Conservation (phyloP, 345 rosid species). For the Populus davidiana region DNA sequence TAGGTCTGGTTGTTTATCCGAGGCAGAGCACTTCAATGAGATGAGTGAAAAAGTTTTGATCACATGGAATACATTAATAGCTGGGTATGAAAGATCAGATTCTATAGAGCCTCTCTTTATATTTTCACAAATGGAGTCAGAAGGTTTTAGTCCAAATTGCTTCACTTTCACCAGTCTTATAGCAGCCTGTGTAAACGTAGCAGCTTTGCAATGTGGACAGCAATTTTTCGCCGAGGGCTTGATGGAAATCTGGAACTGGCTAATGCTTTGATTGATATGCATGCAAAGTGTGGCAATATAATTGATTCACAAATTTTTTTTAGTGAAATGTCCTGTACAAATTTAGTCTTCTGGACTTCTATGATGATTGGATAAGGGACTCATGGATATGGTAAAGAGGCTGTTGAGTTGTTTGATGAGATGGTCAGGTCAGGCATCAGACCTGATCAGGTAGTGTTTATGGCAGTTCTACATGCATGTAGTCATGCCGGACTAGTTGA, state of each 20-base stretch:
- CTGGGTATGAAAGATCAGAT: slow-evolving; percentile 63
- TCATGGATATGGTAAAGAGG: slow-evolving; percentile 69
- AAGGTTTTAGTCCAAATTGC: slow-evolving; percentile 67
- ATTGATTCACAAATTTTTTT: slow-evolving; percentile 54
- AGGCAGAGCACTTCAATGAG: slow-evolving; percentile 60
- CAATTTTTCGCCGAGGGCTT: slow-evolving; percentile 64
- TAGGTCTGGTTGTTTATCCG: slow-evolving; percentile 59
- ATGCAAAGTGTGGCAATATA: slow-evolving; percentile 84
- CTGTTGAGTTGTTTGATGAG: slow-evolving; percentile 67
- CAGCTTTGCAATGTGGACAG: slow-evolving; percentile 62
- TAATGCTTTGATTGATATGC: slow-evolving; percentile 81
- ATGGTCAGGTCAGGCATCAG: slow-evolving; percentile 65
- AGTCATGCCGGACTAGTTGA: slow-evolving; percentile 84
- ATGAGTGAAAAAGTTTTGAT: slow-evolving; percentile 69
- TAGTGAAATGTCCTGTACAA: slow-evolving; percentile 38
- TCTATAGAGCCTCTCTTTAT: slow-evolving; percentile 51
- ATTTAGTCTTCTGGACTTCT: slow-evolving; percentile 88
- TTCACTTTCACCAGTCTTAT: slow-evolving; percentile 69
- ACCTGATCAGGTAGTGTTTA: slow-evolving; percentile 76
- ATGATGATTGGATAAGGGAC: slow-evolving; percentile 94
- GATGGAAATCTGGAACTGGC: slow-evolving; percentile 49
- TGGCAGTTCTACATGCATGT: slow-evolving; percentile 87
- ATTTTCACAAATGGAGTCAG: slow-evolving; percentile 58
- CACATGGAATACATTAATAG: slow-evolving; percentile 80
- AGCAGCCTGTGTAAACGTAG: slow-evolving; percentile 77